Percentiles rank a stretch among this genome's conserved stretches.
These are phyloP conservation scores for Diplotaxis tenuifolia DNA, from an alignment of 345 rosid species.

Conservation along the genomic window DNA sequence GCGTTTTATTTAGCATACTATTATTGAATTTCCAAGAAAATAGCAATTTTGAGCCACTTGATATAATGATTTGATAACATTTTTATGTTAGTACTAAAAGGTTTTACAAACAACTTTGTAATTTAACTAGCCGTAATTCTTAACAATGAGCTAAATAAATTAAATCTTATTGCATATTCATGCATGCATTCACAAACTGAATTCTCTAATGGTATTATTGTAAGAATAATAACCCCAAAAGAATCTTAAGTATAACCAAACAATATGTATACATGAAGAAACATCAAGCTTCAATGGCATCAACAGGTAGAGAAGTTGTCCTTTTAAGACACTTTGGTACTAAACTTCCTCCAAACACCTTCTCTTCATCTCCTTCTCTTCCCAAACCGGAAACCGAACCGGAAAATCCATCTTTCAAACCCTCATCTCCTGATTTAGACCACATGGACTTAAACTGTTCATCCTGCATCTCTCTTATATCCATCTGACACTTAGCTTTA, in stretches of 20 bases:
- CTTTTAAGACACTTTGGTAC: slow-evolving; percentile 55
- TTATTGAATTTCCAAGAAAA: neutral
- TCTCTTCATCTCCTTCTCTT: slow-evolving; percentile 31
- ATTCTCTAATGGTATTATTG: neutral
- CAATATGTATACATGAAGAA: slow-evolving; percentile 32
- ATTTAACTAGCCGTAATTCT: neutral
- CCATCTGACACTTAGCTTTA: slow-evolving; percentile 59
- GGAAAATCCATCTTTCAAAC: slow-evolving; percentile 20
- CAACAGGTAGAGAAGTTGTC: slow-evolving; percentile 69
- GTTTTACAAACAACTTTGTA: neutral
- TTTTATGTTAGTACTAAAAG: neutral
- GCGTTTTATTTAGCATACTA: too few species aligned
- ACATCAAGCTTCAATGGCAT: slow-evolving; percentile 49
- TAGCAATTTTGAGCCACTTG: neutral
- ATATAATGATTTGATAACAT: neutral
- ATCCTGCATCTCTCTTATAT: slow-evolving; percentile 55
- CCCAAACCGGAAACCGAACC: slow-evolving; percentile 27
- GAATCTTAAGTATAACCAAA: slow-evolving; percentile 20
- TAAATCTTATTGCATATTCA: neutral
- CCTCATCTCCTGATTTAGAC: slow-evolving; percentile 14
- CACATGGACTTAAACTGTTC: slow-evolving; percentile 41
- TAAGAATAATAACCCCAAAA: slow-evolving; percentile 13
- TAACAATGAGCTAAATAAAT: neutral
- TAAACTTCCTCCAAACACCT: slow-evolving; percentile 39
- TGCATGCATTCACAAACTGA: neutral